Evolutionary conservation across 192 early-diverging fungal species (phyloP).

Genomic region (Coemansia sp.): DNA sequence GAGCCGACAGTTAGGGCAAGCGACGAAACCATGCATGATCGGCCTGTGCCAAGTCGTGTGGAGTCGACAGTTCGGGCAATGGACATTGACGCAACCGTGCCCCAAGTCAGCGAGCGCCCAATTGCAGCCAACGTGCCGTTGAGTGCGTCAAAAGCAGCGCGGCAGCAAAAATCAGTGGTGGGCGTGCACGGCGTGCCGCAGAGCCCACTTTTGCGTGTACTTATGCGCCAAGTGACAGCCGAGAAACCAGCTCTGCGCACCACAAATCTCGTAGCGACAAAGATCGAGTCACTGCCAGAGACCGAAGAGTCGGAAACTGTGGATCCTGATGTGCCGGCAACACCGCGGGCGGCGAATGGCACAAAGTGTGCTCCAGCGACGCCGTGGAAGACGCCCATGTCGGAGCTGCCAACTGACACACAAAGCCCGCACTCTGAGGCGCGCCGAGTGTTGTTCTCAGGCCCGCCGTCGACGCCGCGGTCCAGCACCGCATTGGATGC

Average conservation of each 20-base stretch:
- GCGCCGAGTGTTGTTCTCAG: constrained; percentile 32
- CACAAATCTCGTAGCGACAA: background rate
- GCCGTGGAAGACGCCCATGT: constrained; percentile 24
- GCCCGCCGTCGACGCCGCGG: constrained; percentile 39
- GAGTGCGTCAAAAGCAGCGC: constrained; percentile 35
- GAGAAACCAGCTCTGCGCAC: constrained; percentile 8
- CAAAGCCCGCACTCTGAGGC: background rate
- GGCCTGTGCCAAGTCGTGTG: background rate
- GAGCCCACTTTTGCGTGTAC: constrained; percentile 29
- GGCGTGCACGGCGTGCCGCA: constrained; percentile 22
- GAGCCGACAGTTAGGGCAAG: background rate
- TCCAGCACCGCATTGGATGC: background rate
- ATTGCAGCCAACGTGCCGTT: constrained; percentile 9
- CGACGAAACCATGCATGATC: background rate
- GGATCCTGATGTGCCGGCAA: background rate
- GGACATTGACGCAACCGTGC: background rate
- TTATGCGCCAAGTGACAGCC: constrained; percentile 34
- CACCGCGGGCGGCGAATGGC: constrained; percentile 1
- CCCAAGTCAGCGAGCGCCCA: background rate
- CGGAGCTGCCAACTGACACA: constrained; percentile 1
- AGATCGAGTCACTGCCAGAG: background rate
- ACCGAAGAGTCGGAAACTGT: background rate
- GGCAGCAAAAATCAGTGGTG: constrained; percentile 20
- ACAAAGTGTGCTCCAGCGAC: background rate
- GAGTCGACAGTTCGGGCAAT: background rate